Percentiles rank a stretch among this genome's conserved stretches.
These are phyloP conservation scores for Aureococcus anophagefferens DNA, from an alignment of 108 stramenopile genomes.

Conservation along the genomic window DNA sequence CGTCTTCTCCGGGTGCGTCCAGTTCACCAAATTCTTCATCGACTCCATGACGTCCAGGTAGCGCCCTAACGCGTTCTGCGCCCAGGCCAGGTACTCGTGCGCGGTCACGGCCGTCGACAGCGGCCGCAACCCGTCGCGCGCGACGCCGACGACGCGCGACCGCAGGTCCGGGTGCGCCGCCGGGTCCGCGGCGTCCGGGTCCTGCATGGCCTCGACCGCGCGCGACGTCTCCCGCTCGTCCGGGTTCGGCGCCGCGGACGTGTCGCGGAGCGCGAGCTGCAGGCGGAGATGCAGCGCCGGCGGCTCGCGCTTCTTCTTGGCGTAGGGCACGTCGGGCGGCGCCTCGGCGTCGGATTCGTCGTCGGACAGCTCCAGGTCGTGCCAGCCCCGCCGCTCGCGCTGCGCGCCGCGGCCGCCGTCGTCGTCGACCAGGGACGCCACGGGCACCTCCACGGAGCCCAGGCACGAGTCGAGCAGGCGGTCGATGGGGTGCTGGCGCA, in stretches of 20 bases:
- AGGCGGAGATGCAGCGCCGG: background rate
- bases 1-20: constrained; percentile 1
- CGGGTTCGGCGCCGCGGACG: background rate
- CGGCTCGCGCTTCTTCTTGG: background rate
- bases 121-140: too few relatives aligned
- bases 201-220: background rate
- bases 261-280: background rate
- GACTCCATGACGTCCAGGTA: background rate
- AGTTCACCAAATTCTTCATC: background rate
- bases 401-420: background rate
- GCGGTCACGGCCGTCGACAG: background rate
- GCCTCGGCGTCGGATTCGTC: background rate
- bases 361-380: background rate
- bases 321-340: background rate
- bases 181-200: background rate
- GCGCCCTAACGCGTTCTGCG: background rate
- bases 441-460: background rate
- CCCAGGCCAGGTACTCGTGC: background rate
- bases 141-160: background rate
- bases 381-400: background rate
- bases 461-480: background rate
- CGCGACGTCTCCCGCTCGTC: background rate
- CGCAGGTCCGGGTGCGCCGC: too few relatives aligned
- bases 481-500: background rate
- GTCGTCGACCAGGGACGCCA: background rate